Conservation (phyloP, 225 moss, liverwort and hornwort species). For the Polytrichum formosum region DNA sequence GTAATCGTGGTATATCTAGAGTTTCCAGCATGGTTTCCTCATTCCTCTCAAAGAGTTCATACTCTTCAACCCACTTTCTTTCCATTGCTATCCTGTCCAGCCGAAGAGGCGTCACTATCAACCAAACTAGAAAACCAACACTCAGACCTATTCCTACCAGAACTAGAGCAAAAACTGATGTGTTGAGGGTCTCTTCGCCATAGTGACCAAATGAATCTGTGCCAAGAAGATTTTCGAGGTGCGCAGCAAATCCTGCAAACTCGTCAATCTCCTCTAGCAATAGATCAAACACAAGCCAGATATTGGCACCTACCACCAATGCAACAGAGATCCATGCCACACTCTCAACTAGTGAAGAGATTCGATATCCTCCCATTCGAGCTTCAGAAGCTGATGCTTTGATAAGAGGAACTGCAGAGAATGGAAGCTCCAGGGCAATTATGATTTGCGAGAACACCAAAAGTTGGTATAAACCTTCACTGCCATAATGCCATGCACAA, state of each 20-base stretch:
- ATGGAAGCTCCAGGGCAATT: slow-evolving; percentile 79
- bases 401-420: slow-evolving; percentile 76
- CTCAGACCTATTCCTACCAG: slow-evolving; percentile 30
- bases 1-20: slow-evolving; percentile 3
- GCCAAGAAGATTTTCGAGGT: slow-evolving; percentile 40
- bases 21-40: slow-evolving; percentile 19
- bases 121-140: slow-evolving; percentile 41
- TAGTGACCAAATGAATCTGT: slow-evolving; percentile 40
- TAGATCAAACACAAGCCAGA: slow-evolving; percentile 78
- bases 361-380: slow-evolving; percentile 72
- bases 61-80: slow-evolving; percentile 51
- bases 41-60: slow-evolving; percentile 39
- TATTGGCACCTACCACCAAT: slow-evolving; percentile 55
- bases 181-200: slow-evolving; percentile 39
- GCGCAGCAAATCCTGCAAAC: slow-evolving; percentile 52
- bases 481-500: slow-evolving; percentile 69
- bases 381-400: slow-evolving; percentile 79
- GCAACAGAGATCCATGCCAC: slow-evolving; percentile 65
- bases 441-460: slow-evolving; percentile 68
- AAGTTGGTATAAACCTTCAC: slow-evolving; percentile 73
- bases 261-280: slow-evolving; percentile 78
- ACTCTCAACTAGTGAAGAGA: slow-evolving; percentile 57
- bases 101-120: slow-evolving; percentile 47
- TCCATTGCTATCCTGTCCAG: slow-evolving; percentile 48
- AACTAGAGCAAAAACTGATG: slow-evolving; percentile 34